Evolutionary conservation across 2,329 filamentous ascomycete species (phyloP), one percentile per base, ranked within the genome.

Genomic region (Pseudogymnoascus destructans): DNA sequence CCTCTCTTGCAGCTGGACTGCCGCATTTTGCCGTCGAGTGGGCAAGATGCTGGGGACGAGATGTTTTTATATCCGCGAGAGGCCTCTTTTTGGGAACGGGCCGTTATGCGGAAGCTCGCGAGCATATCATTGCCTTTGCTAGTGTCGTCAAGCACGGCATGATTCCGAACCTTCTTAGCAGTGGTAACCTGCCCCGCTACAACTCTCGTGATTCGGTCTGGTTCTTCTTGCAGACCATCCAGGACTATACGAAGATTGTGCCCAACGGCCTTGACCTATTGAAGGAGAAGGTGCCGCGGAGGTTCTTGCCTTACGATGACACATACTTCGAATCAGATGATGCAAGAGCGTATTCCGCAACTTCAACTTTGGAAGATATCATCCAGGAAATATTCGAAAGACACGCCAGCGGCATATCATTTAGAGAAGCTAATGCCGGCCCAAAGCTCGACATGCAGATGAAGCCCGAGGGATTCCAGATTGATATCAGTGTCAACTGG

Each of bases 101-200:
- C 1, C 85, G 93, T 7, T 95, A 87, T 66, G 81, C 79, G 2
- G 91, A 96, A 69, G 93, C 93, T 6, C 91, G 83, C 67, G 90
- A 97, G 70, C 95, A 98, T 67, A 95, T 98, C 60, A 76, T 89
- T 61, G 92, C 91, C 7, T 98, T 98, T 73, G 91, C 88, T 2
- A 95, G 90, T 69, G 91, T 98, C 9, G 75, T 98, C 64, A 98
- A 98, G 76, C 93, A 98, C 66, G 93, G 93, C 56, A 95, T 97
- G 90, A 91, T 98, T 59, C 93, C 93, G 11, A 98, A 98, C 67
- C 78, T 98, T 17, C 77, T 98, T 11, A 86, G 89, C 63, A 89
- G 87, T 60, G 91, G 93, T 5, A 88, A 86, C 61, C 79, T 85
- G 13, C 93, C 93, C 2, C 81, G 93, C 23, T 98, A 97, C 75